A percentile compares a stretch with the other conserved stretches of the same genome.
These are phyloP conservation scores for Kwoniella shandongensis DNA, from an alignment of 768 basidiomycete genomes.

Conservation along the genomic window DNA sequence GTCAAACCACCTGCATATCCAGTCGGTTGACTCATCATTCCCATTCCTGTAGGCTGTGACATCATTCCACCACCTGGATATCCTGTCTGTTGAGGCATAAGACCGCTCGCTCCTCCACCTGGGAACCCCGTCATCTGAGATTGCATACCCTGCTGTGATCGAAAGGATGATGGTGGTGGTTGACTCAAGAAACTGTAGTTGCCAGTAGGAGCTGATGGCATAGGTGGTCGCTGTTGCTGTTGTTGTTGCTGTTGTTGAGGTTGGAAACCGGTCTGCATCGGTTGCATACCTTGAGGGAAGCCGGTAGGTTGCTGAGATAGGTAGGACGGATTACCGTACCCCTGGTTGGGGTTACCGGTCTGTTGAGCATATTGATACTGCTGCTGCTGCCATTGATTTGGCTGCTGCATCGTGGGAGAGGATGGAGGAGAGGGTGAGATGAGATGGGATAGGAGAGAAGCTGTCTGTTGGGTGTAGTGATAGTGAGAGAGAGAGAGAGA, in stretches of 20 bases:
- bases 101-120: slow-evolving; percentile 26
- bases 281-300: slow-evolving; percentile 15
- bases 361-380: slow-evolving; percentile 30
- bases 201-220: slow-evolving; percentile 7
- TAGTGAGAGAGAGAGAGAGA: not conserved
- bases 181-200: slow-evolving; percentile 41
- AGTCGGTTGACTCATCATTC: slow-evolving; percentile 23
- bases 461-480: not conserved
- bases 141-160: slow-evolving; percentile 45
- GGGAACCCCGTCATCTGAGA: slow-evolving; percentile 38
- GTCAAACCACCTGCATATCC: slow-evolving; percentile 17
- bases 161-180: slow-evolving; percentile 40
- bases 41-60: slow-evolving; percentile 31
- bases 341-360: slow-evolving; percentile 33
- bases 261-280: slow-evolving; percentile 27
- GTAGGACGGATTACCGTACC: slow-evolving; percentile 26
- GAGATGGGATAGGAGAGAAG: not conserved
- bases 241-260: slow-evolving; percentile 29
- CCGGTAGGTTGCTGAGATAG: slow-evolving; percentile 26
- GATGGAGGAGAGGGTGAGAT: not conserved
- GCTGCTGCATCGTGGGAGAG: slow-evolving; percentile 21
- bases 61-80: slow-evolving; percentile 31
- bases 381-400: slow-evolving; percentile 35
- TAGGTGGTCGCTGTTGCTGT: slow-evolving; percentile 31
- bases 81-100: slow-evolving; percentile 38